Base-by-base conservation (phyloP, 148 eudicot species). In the Cornus kousa region DNA sequence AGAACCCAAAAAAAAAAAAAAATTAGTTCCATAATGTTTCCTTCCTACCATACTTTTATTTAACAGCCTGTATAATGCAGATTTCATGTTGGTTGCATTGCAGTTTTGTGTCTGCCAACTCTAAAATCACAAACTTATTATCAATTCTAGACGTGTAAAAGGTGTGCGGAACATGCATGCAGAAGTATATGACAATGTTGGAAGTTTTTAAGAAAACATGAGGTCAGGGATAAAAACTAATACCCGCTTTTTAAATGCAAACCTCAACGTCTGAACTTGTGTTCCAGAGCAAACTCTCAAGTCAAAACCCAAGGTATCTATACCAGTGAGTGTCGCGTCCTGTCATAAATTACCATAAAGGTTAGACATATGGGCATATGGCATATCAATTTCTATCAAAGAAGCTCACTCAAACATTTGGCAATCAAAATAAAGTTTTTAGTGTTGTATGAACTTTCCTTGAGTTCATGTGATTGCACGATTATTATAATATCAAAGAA, bases 271-370 rank as follows among this genome's bases (percentile, higher is more conserved):
- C 83, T 93, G 98, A 43, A 93, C 84, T 85, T 96, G 98, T 39
- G 90, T 89, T 73, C 99, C 99, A 28, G 97, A 90, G 87, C 99
- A 93, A 78, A 90, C 88, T 85, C 99, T 86, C 81, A 96, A 83
- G 87, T 96, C 99, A 82, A 92, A 91, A 46, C 99, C 99, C 79
- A 90, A 95, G 84, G 93, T 81, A 89, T 96, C 99, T 67, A 96
- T 82, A 66, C 95, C 95, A 73, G 88, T 89, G 65, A 96, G 87
- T 69, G 97, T 85, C 80, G 90, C 96, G 83, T 93, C 99, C 99
- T 96, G 91, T 75, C 84, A 85, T 64, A 68, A 72, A 76, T 70
- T 65, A 43, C 71, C 77, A 20, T 7, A 64, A 40, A 17, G 10
- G 8, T 80, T 70, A 75, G 59, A 67, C 46, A 33, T 1, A 60